Conservation (phyloP, 1,284 basidiomycete species). For the Thelephora terrestris region DNA sequence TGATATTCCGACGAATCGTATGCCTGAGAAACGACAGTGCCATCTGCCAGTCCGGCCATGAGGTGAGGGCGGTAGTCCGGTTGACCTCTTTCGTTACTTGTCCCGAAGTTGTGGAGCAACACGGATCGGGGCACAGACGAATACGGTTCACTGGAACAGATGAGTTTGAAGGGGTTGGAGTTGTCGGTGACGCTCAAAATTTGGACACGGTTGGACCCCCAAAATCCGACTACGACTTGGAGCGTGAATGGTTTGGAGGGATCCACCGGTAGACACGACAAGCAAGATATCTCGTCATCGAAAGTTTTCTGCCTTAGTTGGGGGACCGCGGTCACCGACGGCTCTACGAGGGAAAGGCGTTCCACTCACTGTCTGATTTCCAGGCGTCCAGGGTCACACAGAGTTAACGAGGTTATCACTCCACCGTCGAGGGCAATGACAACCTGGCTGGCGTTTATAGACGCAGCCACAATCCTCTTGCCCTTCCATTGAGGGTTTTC, state of each 20-base stretch:
- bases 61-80: conserved; percentile 42
- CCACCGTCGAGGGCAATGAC: conserved; percentile 56
- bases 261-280: conserved; percentile 52
- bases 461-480: conserved; percentile 54
- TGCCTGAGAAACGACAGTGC: conserved; percentile 57
- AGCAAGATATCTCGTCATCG: conserved; percentile 46
- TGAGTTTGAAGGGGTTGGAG: conserved; percentile 27
- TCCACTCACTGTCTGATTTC: conserved; percentile 26
- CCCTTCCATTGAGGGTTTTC: conserved; percentile 21
- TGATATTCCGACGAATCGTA: conserved; percentile 30
- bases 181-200: conserved; percentile 38
- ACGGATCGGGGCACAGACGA: conserved; percentile 62
- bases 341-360: background rate
- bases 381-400: conserved; percentile 32
- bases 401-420: conserved; percentile 39
- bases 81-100: conserved; percentile 23
- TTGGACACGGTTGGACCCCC: conserved; percentile 60
- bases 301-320: conserved; percentile 5
- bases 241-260: conserved; percentile 34
- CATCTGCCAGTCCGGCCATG: conserved; percentile 74
- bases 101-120: conserved; percentile 57
- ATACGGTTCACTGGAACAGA: conserved; percentile 35
- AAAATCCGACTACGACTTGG: conserved; percentile 62
- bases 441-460: conserved; percentile 55
- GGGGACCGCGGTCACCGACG: background rate